phyloP scores from a whole-genome alignment of 805 yeast species.

The Candida takata region DNA sequence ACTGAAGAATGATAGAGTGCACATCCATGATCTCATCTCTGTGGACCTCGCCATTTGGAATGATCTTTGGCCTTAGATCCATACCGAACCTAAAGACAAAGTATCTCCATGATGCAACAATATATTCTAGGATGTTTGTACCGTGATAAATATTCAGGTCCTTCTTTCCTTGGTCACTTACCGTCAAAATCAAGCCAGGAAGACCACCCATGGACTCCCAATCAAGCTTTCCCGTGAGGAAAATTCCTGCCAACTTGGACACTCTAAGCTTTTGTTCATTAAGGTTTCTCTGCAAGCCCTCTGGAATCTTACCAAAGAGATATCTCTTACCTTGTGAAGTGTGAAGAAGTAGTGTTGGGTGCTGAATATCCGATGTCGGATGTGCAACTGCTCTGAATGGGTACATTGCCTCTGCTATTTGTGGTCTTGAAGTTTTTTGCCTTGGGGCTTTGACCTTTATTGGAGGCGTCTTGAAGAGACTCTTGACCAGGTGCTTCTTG shows the following conservation, averaged over 20 bases:
- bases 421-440: neutral
- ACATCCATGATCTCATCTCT: conserved; percentile 30
- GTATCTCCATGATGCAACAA: conserved; percentile 76
- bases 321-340: conserved; percentile 35
- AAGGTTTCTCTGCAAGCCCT: conserved; percentile 77
- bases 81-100: conserved; percentile 79
- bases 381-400: conserved; percentile 48
- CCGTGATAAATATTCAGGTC: conserved; percentile 50
- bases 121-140: conserved; percentile 40
- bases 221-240: conserved; percentile 67
- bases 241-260: conserved; percentile 55
- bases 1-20: conserved; percentile 9
- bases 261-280: conserved; percentile 53
- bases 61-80: conserved; percentile 31
- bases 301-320: conserved; percentile 74
- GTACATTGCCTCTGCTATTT: conserved; percentile 32
- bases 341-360: conserved; percentile 47
- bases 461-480: too few relatives aligned
- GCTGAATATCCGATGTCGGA: conserved; percentile 52
- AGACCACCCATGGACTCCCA: conserved; percentile 88
- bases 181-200: conserved; percentile 81
- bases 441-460: neutral
- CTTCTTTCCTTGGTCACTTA: conserved; percentile 68
- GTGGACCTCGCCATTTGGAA: conserved; percentile 19
- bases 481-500: neutral